Conservation (phyloP, 345 rosid genomes). For the Tarenaya hassleriana region DNA sequence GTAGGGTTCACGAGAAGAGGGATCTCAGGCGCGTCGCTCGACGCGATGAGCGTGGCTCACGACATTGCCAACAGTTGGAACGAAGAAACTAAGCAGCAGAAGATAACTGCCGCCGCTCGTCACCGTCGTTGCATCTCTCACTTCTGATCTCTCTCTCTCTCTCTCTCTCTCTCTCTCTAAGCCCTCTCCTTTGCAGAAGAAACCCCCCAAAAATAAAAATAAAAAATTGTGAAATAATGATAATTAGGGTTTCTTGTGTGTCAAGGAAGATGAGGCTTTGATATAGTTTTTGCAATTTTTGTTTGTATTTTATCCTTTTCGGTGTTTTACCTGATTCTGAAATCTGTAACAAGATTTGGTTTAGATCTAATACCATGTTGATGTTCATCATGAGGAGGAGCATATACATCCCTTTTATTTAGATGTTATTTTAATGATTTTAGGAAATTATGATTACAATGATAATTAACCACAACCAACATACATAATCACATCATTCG, state of each 20-base stretch:
- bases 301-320: background rate
- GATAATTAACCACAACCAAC: no score
- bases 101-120: conserved; percentile 35
- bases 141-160: conserved; percentile 26
- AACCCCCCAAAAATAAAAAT: conserved; percentile 35
- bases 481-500: no score
- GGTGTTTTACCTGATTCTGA: background rate
- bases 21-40: conserved; percentile 66
- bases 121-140: conserved; percentile 77
- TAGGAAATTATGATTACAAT: no score
- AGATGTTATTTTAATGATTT: no score
- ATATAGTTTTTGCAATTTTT: background rate
- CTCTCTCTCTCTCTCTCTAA: background rate
- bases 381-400: no score
- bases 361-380: no score
- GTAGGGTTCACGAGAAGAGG: conserved; percentile 83
- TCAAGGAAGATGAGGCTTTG: conserved; percentile 51
- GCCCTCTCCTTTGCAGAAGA: conserved; percentile 29
- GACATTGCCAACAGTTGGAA: conserved; percentile 64
- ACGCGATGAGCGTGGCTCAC: conserved; percentile 54
- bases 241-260: conserved; percentile 19
- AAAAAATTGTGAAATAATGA: conserved; percentile 14
- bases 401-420: no score
- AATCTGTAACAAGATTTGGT: no score
- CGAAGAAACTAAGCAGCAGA: conserved; percentile 60